Percentiles rank a stretch among this genome's conserved stretches.
These are phyloP conservation scores for Coleophoma cylindrospora DNA, from an alignment of 2,329 filamentous ascomycete species.

Conservation along the genomic window DNA sequence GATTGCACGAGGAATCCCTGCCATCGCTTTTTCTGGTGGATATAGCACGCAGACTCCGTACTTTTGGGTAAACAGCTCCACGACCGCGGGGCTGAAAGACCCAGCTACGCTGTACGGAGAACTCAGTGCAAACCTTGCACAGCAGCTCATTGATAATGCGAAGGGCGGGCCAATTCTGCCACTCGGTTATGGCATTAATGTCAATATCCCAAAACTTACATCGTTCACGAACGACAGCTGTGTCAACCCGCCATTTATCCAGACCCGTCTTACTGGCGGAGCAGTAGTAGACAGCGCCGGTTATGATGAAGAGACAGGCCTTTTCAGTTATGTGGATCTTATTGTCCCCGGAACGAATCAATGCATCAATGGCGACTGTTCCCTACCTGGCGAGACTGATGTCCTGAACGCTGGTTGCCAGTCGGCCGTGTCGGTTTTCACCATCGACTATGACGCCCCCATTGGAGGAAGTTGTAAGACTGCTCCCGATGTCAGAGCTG, in stretches of 20 bases:
- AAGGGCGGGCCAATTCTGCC: conserved; percentile 33
- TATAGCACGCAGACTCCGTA: conserved; percentile 36
- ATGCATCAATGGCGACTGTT: conserved; percentile 47
- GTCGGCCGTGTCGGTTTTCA: conserved; percentile 37
- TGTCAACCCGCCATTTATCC: conserved; percentile 36
- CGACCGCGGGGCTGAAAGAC: conserved; percentile 27
- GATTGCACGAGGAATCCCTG: conserved; percentile 41
- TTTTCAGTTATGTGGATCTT: conserved; percentile 37
- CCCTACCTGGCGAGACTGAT: conserved; percentile 43
- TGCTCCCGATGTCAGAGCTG: conserved; percentile 4
- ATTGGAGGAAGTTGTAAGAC: conserved; percentile 1
- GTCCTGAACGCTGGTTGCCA: conserved; percentile 37
- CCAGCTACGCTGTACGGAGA: conserved; percentile 38
- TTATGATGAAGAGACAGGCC: conserved; percentile 35
- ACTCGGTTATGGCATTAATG: conserved; percentile 44
- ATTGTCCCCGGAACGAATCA: conserved; percentile 36
- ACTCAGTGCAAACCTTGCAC: conserved; percentile 36
- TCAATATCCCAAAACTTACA: conserved; percentile 43
- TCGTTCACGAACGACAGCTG: conserved; percentile 31
- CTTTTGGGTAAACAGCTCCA: conserved; percentile 34
- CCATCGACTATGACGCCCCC: conserved; percentile 45
- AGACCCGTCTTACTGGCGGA: conserved; percentile 43
- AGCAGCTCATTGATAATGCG: conserved; percentile 34
- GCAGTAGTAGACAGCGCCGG: conserved; percentile 40
- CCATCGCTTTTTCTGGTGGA: conserved; percentile 41